phyloP scores from a whole-genome alignment of 2,329 filamentous ascomycete genomes.

The Botryotinia convoluta region DNA sequence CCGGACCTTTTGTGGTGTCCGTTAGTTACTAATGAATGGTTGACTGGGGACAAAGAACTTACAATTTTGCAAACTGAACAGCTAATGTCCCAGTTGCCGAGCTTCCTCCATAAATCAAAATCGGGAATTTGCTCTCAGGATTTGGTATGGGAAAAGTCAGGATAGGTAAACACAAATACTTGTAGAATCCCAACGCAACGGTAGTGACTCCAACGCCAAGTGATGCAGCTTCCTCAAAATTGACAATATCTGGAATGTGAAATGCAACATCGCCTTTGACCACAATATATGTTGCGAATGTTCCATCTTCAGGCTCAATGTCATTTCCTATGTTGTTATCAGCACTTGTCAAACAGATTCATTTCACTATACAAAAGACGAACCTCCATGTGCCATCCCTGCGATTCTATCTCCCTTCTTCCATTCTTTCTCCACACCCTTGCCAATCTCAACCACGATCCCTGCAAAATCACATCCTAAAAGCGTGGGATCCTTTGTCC shows the following conservation, averaged over 20 bases:
- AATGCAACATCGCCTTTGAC: constrained; percentile 43
- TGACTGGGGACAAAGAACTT: constrained; percentile 34
- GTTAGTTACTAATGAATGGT: background rate
- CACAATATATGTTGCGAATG: constrained; percentile 30
- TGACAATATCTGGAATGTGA: constrained; percentile 45
- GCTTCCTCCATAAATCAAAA: constrained; percentile 40
- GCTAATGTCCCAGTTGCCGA: constrained; percentile 34
- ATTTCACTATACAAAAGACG: background rate
- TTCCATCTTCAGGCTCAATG: constrained; percentile 28
- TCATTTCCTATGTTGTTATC: background rate
- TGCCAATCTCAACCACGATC: constrained; percentile 23
- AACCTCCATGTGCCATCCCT: constrained; percentile 30
- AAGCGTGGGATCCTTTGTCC: background rate
- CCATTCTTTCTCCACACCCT: constrained; percentile 26
- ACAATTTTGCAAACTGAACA: constrained; percentile 37
- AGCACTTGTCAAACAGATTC: background rate
- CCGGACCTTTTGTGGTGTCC: constrained; percentile 21
- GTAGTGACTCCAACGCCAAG: constrained; percentile 25
- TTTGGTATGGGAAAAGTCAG: background rate
- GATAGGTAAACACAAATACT: constrained; percentile 2
- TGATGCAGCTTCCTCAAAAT: constrained; percentile 45
- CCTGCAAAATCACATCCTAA: constrained; percentile 14
- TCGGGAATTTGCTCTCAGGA: background rate
- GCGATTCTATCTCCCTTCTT: constrained; percentile 29
- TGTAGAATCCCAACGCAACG: constrained; percentile 17